Evolutionary conservation across 139 green algal genomes (phyloP).

Genomic region (Yamagishiella unicocca): DNA sequence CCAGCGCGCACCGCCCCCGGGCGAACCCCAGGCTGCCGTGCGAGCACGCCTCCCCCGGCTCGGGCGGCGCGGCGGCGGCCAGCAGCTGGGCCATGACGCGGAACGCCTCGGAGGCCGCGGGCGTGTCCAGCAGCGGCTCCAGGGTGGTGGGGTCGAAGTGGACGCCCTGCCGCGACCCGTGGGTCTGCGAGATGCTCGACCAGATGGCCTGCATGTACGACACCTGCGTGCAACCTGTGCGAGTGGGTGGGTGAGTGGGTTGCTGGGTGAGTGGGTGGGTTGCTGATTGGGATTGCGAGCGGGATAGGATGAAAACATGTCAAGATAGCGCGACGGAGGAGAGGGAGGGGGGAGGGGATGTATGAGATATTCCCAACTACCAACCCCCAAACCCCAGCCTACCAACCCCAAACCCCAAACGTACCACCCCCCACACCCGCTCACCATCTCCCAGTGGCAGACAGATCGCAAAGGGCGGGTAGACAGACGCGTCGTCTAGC

Average conservation of each 20-base stretch:
- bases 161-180: slow-evolving; percentile 8
- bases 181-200: slow-evolving; percentile 3
- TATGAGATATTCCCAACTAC: no score
- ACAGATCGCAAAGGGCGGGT: slow-evolving; percentile 21
- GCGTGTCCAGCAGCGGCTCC: slow-evolving; percentile 5
- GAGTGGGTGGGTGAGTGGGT: no score
- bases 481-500: background rate
- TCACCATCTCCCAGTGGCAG: background rate
- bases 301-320: no score
- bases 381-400: background rate
- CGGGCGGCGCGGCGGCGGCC: background rate
- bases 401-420: no score
- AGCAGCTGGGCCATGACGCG: background rate
- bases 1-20: slow-evolving; percentile 2
- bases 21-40: slow-evolving; percentile 24
- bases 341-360: no score
- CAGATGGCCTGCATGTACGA: slow-evolving; percentile 6
- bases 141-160: background rate
- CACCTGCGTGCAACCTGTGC: background rate
- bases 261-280: no score
- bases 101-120: background rate
- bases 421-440: background rate
- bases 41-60: background rate
- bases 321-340: no score
- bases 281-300: no score